Conservation (phyloP, 1,284 basidiomycete species). For the Singerocomus inundabilis region DNA sequence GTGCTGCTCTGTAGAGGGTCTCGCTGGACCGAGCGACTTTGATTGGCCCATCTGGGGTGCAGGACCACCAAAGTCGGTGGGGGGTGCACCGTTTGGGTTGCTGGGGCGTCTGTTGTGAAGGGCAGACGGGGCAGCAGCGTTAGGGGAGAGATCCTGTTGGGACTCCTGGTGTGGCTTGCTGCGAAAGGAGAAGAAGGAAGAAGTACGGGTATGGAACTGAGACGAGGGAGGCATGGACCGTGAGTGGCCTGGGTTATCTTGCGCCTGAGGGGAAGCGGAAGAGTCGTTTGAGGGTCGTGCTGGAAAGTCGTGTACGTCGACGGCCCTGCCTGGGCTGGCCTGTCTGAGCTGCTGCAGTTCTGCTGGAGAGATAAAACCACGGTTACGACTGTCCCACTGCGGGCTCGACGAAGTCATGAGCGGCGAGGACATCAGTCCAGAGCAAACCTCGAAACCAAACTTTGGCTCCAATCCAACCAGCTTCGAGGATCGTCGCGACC, state of each 20-base stretch:
- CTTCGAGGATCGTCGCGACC: slow-evolving; percentile 9
- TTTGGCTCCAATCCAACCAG: background rate
- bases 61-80: slow-evolving; percentile 20
- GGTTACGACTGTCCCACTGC: slow-evolving; percentile 49
- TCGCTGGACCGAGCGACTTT: slow-evolving; percentile 31
- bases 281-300: slow-evolving; percentile 25
- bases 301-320: slow-evolving; percentile 36
- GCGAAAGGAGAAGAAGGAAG: slow-evolving; percentile 47
- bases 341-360: slow-evolving; percentile 46
- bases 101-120: slow-evolving; percentile 14
- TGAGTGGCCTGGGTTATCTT: slow-evolving; percentile 24
- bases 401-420: slow-evolving; percentile 33
- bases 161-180: slow-evolving; percentile 25
- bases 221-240: slow-evolving; percentile 23
- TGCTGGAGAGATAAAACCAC: slow-evolving; percentile 49
- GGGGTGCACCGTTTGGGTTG: slow-evolving; percentile 9
- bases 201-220: slow-evolving; percentile 33
- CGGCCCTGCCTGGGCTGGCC: slow-evolving; percentile 30
- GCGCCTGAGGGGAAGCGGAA: slow-evolving; percentile 9
- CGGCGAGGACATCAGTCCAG: slow-evolving; percentile 20
- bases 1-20: slow-evolving; percentile 21
- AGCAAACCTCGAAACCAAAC: background rate
- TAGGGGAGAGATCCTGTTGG: slow-evolving; percentile 15
- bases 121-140: background rate
- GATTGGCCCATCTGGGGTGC: slow-evolving; percentile 35